Conservation (phyloP, 2,329 filamentous ascomycete genomes). For the Paecilomyces dactylethromorphus region DNA sequence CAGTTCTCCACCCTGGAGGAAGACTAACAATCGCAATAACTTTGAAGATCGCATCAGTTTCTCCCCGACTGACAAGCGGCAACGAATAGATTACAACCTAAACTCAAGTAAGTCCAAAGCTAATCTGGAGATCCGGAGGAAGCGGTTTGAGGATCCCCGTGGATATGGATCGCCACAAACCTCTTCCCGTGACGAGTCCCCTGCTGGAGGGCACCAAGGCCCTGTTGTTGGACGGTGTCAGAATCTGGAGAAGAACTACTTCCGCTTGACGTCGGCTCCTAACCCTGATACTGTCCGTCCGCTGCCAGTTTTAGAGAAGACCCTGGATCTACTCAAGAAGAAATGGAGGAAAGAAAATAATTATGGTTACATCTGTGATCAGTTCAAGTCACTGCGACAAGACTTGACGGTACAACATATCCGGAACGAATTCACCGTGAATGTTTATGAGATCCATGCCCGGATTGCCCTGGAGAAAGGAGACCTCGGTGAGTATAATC, state of each 20-base stretch:
- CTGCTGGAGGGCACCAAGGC: slow-evolving; percentile 42
- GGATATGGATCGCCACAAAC: slow-evolving; percentile 34
- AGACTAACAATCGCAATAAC: slow-evolving; percentile 54
- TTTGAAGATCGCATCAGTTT: slow-evolving; percentile 74
- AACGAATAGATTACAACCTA: slow-evolving; percentile 44
- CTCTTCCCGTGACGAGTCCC: slow-evolving; percentile 41
- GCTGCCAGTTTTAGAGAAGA: slow-evolving; percentile 69
- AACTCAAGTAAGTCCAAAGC: slow-evolving; percentile 81
- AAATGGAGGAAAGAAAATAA: slow-evolving; percentile 94
- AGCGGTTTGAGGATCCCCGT: slow-evolving; percentile 65
- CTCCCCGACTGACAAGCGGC: slow-evolving; percentile 46
- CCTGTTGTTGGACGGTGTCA: slow-evolving; percentile 83
- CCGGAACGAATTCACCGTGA: slow-evolving; percentile 92
- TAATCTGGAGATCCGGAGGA: slow-evolving; percentile 79
- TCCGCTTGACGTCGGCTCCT: slow-evolving; percentile 85
- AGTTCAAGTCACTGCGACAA: slow-evolving; percentile 97
- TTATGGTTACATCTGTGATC: slow-evolving; percentile 96
- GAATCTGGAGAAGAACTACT: slow-evolving; percentile 84
- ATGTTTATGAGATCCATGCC: slow-evolving; percentile 94
- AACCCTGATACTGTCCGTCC: slow-evolving; percentile 86
- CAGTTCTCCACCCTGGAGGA: slow-evolving; percentile 65
- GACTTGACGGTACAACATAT: slow-evolving; percentile 97
- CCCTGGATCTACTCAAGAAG: slow-evolving; percentile 80
- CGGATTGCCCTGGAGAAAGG: slow-evolving; percentile 96
- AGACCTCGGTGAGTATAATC: slow-evolving; percentile 99